Percentiles rank a stretch among this genome's conserved stretches.
Evolutionary conservation across 441 rosid genomes (phyloP).

Genomic region (Pelargonium citronellum): DNA sequence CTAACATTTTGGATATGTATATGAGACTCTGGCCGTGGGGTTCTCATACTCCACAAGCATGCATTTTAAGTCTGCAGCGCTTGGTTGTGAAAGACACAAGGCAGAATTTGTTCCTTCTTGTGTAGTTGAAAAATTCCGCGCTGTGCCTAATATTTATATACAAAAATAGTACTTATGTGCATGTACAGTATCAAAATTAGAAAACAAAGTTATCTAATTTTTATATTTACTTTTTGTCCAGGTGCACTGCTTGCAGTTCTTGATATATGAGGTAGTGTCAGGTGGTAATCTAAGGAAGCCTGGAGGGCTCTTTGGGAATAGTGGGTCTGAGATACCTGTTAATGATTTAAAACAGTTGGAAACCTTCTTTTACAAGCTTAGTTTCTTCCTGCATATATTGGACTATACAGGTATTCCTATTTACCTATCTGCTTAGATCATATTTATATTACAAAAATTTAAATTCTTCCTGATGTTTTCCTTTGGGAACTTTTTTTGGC

Average conservation of each 20-base stretch:
- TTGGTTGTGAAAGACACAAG: not conserved
- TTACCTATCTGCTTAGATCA: constrained; percentile 1
- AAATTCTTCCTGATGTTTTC: constrained; percentile 10
- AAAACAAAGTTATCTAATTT: constrained; percentile 1
- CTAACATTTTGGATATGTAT: not conserved
- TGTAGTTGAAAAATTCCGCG: not conserved
- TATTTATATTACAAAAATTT: not conserved
- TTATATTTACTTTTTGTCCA: constrained; percentile 30
- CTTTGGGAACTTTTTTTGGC: not conserved
- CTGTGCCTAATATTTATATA: not conserved
- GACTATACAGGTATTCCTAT: constrained; percentile 73
- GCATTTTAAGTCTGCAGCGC: not conserved
- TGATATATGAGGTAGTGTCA: constrained; percentile 96
- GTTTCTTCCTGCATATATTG: constrained; percentile 94
- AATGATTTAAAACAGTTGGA: constrained; percentile 93
- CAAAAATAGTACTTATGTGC: not conserved
- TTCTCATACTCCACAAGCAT: not conserved
- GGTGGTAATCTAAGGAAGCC: constrained; percentile 99
- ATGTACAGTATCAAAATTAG: not conserved
- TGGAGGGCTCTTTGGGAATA: constrained; percentile 97
- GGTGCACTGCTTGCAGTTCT: constrained; percentile 97
- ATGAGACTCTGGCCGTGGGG: not conserved
- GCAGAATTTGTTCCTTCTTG: not conserved
- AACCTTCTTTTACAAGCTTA: constrained; percentile 94
- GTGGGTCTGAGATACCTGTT: constrained; percentile 95